Conservation (phyloP, 768 basidiomycete species). For the Kondoa subrosea region DNA sequence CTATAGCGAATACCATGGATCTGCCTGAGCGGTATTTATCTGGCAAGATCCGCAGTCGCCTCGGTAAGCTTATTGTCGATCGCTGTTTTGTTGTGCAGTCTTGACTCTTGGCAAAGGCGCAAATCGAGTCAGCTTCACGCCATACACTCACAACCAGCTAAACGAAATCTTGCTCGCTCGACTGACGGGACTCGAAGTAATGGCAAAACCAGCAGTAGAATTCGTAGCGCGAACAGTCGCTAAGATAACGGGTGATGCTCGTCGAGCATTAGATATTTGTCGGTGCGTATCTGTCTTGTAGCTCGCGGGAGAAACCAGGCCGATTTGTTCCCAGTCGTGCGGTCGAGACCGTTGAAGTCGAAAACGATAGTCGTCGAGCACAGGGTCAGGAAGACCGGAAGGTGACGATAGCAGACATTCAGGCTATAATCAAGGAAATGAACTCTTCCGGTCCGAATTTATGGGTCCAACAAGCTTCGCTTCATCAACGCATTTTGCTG, state of each 20-base stretch:
- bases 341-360: conserved; percentile 19
- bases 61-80: conserved; percentile 43
- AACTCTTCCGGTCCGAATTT: conserved; percentile 23
- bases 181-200: conserved; percentile 38
- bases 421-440: conserved; percentile 27
- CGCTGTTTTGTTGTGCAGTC: not conserved
- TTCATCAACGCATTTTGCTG: conserved; percentile 28
- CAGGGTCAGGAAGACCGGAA: not conserved
- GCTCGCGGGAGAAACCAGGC: not conserved
- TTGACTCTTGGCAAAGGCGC: conserved; percentile 42
- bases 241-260: conserved; percentile 78
- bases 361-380: conserved; percentile 13
- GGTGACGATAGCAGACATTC: conserved; percentile 27
- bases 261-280: conserved; percentile 82
- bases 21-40: conserved; percentile 84
- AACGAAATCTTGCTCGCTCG: conserved; percentile 74
- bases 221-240: conserved; percentile 67
- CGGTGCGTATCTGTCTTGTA: conserved; percentile 38
- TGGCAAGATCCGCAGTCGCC: conserved; percentile 74
- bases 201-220: conserved; percentile 56
- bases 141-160: conserved; percentile 63
- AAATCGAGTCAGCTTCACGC: conserved; percentile 78
- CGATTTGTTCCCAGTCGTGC: conserved; percentile 12
- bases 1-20: conserved; percentile 97
- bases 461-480: conserved; percentile 22